These are phyloP conservation scores for Sequoiadendron giganteum DNA, from an alignment of 75 land plant genomes.

Conservation along the genomic window DNA sequence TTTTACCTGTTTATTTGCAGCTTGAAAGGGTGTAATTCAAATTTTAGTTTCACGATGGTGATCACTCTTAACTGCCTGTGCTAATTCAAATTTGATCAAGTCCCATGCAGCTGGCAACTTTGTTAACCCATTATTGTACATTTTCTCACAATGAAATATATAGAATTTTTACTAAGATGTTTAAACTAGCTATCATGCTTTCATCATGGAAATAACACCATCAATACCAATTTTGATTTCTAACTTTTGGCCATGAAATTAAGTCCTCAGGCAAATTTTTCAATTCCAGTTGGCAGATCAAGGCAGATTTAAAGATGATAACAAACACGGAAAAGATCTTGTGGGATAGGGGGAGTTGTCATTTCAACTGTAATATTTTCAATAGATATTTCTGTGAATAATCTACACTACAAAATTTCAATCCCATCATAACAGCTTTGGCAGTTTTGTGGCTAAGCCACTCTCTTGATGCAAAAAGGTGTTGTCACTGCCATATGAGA, in stretches of 20 bases:
- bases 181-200: neutral
- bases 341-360: neutral
- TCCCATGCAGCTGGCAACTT: constrained; percentile 1
- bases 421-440: constrained; percentile 1
- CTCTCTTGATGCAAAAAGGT: neutral
- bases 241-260: neutral
- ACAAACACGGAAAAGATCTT: neutral
- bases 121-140: neutral
- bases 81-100: neutral
- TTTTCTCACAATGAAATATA: neutral
- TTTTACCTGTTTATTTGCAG: neutral
- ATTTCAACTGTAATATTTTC: neutral
- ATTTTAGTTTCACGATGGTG: neutral
- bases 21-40: neutral
- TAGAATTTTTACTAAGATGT: neutral
- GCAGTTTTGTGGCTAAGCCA: neutral
- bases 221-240: neutral
- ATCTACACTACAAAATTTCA: neutral
- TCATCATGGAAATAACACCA: neutral
- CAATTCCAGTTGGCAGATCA: neutral
- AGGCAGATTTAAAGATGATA: neutral
- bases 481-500: neutral
- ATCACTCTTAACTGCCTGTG: neutral
- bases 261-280: neutral
- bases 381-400: constrained; percentile 18